A percentile compares a stretch with the other conserved stretches of the same genome.
These are phyloP conservation scores for Cardamine chenopodiifolia DNA, from an alignment of 345 rosid species.

Conservation along the genomic window DNA sequence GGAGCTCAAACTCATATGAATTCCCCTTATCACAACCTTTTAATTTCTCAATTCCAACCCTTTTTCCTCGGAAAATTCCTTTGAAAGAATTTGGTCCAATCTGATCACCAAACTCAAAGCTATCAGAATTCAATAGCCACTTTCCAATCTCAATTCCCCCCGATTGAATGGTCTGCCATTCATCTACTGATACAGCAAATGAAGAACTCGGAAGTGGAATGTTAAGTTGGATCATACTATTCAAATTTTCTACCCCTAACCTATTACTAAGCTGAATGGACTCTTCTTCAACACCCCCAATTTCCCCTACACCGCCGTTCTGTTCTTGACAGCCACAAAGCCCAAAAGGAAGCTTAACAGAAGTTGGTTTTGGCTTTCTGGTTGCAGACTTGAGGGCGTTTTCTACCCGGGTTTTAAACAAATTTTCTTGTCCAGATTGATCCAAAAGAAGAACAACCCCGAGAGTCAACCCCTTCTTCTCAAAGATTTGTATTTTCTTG, in stretches of 20 bases:
- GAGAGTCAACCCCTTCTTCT: conserved; percentile 87
- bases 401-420: conserved; percentile 65
- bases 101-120: conserved; percentile 79
- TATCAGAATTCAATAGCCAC: conserved; percentile 81
- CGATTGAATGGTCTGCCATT: conserved; percentile 84
- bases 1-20: conserved; percentile 76
- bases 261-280: conserved; percentile 52
- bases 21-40: conserved; percentile 98
- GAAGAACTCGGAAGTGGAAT: conserved; percentile 83
- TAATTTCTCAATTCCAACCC: conserved; percentile 84
- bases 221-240: conserved; percentile 60
- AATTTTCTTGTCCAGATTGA: conserved; percentile 64
- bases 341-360: conserved; percentile 91
- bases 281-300: conserved; percentile 76
- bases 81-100: conserved; percentile 64
- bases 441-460: conserved; percentile 70
- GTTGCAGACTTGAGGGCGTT: conserved; percentile 73
- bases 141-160: conserved; percentile 73
- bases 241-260: conserved; percentile 53
- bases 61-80: conserved; percentile 75
- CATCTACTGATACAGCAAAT: conserved; percentile 69
- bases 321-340: conserved; percentile 98
- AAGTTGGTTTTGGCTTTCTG: conserved; percentile 59
- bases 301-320: conserved; percentile 58
- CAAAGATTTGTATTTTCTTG: conserved; percentile 88